Conservation (phyloP, 2,329 filamentous ascomycete species). For the Blumeria hordei region DNA sequence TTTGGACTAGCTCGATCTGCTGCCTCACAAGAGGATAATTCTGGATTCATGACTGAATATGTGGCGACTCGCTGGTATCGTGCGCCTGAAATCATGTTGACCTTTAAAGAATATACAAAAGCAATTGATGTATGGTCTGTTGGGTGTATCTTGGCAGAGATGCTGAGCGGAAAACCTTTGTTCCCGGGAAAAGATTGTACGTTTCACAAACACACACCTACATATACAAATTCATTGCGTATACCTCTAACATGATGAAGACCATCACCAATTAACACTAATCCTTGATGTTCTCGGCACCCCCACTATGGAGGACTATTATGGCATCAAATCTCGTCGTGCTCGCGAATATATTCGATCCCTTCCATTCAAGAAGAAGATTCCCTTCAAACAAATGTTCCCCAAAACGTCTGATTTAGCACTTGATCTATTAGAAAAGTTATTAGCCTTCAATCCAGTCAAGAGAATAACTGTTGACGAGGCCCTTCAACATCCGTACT, state of each 20-base stretch:
- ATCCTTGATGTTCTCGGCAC: constrained; percentile 95
- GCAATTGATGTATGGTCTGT: constrained; percentile 99
- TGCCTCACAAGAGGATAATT: constrained; percentile 94
- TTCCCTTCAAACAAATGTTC: constrained; percentile 89
- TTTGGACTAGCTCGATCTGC: constrained; percentile 90
- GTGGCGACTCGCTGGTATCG: constrained; percentile 98
- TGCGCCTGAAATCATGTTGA: constrained; percentile 98
- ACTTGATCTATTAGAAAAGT: constrained; percentile 79
- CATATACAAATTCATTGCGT: too few species aligned
- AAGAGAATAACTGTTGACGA: constrained; percentile 98
- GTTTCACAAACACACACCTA: constrained; percentile 13
- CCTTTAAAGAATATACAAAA: constrained; percentile 99
- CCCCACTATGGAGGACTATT: constrained; percentile 99
- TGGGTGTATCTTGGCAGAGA: constrained; percentile 91
- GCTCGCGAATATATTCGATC: constrained; percentile 96
- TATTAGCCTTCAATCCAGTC: constrained; percentile 91
- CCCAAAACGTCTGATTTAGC: constrained; percentile 97
- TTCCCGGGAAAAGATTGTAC: constrained; percentile 97
- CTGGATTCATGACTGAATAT: constrained; percentile 99
- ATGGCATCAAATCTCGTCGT: constrained; percentile 95
- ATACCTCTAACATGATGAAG: constrained; percentile 20
- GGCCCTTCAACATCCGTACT: constrained; percentile 86
- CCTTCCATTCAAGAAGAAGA: constrained; percentile 98
- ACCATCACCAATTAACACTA: constrained; percentile 92
- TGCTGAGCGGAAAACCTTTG: constrained; percentile 92